Base-by-base conservation (phyloP, 116 monocot genomes). In the Dioscorea cayenensis region DNA sequence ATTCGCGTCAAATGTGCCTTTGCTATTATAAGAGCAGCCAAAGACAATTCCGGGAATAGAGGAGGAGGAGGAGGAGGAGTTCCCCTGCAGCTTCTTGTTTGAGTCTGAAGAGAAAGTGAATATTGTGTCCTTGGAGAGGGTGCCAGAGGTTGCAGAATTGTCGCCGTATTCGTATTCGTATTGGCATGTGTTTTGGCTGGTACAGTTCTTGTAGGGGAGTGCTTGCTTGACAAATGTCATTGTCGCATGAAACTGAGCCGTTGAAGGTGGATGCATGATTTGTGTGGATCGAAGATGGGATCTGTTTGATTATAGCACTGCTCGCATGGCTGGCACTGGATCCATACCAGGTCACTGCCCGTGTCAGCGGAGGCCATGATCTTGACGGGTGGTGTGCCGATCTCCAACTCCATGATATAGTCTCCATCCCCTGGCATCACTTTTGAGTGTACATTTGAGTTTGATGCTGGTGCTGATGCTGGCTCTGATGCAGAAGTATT, bases 311-410 rank as follows among this genome's bases (percentile, higher is more conserved):
- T 27, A 65, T 84, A 85, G 66, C 88, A 82, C 0, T 23, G 0
- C 2, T 14, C 0, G 77, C 88, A 92, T 0, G 88, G 92, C 18
- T 63, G 64, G 83, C 91, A 91, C 25, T 91, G 78, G 6, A 76
- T 28, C 81, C 89, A 92, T 5, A 64, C 76, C 27, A 86, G 78
- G 65, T 86, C 88, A 65, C 88, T 88, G 19, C 88, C 92, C 14
- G 92, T 86, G 80, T 92, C 84, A 28, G 72, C 78, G 22, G 85
- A 66, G 72, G 77, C 81, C 19, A 77, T 49, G 23, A 75, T 48
- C 32, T 65, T 65, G 2, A 29, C 20, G 0, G 77, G 63, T 0
- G 82, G 82, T 12, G 78, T 82, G 19, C 90, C 90, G 0, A 87
- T 28, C 37, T 69, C 21, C 32, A 90, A 0, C 5, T 20, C 37